Evolutionary conservation across 148 eudicot genomes (phyloP), one percentile per base, ranked within the genome.

Genomic region (Vaccinium vitisidaea): DNA sequence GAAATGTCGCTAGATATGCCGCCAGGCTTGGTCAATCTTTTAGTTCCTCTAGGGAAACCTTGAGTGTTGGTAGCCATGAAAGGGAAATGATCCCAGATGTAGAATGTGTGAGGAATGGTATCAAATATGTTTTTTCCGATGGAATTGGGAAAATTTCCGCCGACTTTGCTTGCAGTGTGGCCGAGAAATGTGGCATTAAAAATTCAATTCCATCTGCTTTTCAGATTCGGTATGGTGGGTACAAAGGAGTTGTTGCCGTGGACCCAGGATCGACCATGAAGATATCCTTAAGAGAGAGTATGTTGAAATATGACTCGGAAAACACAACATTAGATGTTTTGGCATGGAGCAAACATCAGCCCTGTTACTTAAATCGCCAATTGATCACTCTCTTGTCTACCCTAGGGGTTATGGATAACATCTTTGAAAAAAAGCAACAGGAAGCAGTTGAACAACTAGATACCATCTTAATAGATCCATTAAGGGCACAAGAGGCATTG

Each of bases 21-120:
- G 99, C 99, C 23, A 92, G 99, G 83, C 96, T 96, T 80, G 99
- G 99, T 84, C 99, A 96, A 86, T 96, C 99, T 32, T 94, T 96
- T 46, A 84, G 98, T 76, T 94, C 99, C 13, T 96, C 99, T 19
- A 94, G 88, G 4, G 99, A 96, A 90, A 92, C 94, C 75, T 87
- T 96, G 67, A 94, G 77, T 56, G 99, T 96, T 78, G 52, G 63
- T 23, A 73, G 69, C 49, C 48, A 91, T 88, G 98, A 96, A 88
- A 83, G 88, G 54, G 93, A 91, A 83, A 25, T 25, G 56, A 91
- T 96, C 81, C 91, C 91, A 49, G 98, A 95, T 83, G 83, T 94
- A 39, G 83, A 88, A 85, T 79, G 59, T 53, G 54, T 30, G 25
- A 30, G 52, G 6, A 84, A 86, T 32, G 85, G 85, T 56, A 86